Evolutionary conservation across 2,329 filamentous ascomycete genomes (phyloP).

Genomic region (Trichothecium sympodiale): DNA sequence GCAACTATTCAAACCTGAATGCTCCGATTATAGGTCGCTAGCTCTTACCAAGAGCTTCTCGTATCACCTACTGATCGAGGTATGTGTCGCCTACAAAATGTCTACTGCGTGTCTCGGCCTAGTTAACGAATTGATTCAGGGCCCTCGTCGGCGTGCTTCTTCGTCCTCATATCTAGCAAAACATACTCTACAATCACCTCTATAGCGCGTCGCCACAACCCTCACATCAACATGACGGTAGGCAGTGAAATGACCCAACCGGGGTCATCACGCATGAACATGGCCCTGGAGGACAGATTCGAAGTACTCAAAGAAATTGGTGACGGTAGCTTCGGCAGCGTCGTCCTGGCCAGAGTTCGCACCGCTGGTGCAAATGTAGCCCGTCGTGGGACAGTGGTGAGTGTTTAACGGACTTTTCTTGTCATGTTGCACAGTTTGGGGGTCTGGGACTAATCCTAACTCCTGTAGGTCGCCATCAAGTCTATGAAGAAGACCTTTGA

Average conservation of each 20-base stretch:
- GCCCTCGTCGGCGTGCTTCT: too few relatives aligned
- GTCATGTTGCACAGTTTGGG: neutral
- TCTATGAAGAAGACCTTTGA: constrained; percentile 99
- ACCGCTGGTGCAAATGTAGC: constrained; percentile 83
- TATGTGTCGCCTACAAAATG: neutral
- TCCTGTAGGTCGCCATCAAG: constrained; percentile 81
- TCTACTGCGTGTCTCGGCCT: neutral
- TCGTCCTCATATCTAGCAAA: neutral
- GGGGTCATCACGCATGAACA: constrained; percentile 46
- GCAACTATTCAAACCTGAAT: constrained; percentile 18
- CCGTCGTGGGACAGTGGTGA: constrained; percentile 83
- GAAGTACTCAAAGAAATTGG: constrained; percentile 97
- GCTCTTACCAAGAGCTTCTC: constrained; percentile 25
- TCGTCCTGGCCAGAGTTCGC: constrained; percentile 81
- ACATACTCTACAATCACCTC: neutral
- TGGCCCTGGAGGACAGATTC: constrained; percentile 83
- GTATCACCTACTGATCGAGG: neutral
- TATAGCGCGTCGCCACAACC: constrained; percentile 7
- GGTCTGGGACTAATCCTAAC: neutral
- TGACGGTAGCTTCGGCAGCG: constrained; percentile 96
- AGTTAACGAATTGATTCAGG: neutral
- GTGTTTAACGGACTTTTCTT: constrained; percentile 19
- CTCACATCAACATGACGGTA: constrained; percentile 55
- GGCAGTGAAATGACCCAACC: constrained; percentile 62
- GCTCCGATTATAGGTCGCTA: constrained; percentile 16